Conservation (phyloP, 2,329 filamentous ascomycete species). For the Epichloe baconii region DNA sequence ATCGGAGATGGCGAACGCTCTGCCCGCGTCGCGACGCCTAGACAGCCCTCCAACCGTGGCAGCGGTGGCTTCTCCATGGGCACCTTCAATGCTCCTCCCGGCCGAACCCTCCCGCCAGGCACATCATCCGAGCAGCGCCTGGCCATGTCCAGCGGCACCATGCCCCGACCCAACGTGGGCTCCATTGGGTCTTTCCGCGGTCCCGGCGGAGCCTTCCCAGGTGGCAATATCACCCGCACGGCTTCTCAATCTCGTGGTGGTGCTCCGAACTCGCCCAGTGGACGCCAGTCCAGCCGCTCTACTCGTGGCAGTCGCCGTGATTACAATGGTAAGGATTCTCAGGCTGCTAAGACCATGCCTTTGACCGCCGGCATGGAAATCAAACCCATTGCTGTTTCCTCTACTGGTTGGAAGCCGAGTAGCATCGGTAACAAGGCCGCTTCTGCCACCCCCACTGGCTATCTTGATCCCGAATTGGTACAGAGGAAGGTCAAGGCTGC, state of each 20-base stretch:
- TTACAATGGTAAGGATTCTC: slow-evolving; percentile 48
- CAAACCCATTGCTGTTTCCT: slow-evolving; percentile 60
- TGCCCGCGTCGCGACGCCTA: slow-evolving; percentile 42
- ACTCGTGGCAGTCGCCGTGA: slow-evolving; percentile 53
- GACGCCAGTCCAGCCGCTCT: slow-evolving; percentile 48
- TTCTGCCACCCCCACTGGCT: slow-evolving; percentile 26
- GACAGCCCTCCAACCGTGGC: slow-evolving; percentile 39
- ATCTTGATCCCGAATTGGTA: slow-evolving; percentile 82
- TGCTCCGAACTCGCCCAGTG: slow-evolving; percentile 53
- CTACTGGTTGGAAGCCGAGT: slow-evolving; percentile 80
- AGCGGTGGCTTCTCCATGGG: slow-evolving; percentile 53
- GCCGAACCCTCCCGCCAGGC: slow-evolving; percentile 53
- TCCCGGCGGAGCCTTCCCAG: slow-evolving; percentile 46
- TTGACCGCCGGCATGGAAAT: slow-evolving; percentile 73
- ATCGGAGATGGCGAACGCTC: slow-evolving; percentile 66
- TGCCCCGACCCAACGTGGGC: slow-evolving; percentile 33
- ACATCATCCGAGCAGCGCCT: slow-evolving; percentile 72
- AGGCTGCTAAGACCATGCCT: slow-evolving; percentile 78
- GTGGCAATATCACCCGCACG: slow-evolving; percentile 52
- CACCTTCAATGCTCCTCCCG: slow-evolving; percentile 41
- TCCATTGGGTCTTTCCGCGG: slow-evolving; percentile 24
- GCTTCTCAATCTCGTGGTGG: slow-evolving; percentile 44
- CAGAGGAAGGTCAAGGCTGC: slow-evolving; percentile 98
- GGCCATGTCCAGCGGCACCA: slow-evolving; percentile 42
- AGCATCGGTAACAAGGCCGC: slow-evolving; percentile 42